These are phyloP conservation scores for Zancudomyces culisetae DNA, from an alignment of 371 early-diverging fungal genomes.

Conservation along the genomic window DNA sequence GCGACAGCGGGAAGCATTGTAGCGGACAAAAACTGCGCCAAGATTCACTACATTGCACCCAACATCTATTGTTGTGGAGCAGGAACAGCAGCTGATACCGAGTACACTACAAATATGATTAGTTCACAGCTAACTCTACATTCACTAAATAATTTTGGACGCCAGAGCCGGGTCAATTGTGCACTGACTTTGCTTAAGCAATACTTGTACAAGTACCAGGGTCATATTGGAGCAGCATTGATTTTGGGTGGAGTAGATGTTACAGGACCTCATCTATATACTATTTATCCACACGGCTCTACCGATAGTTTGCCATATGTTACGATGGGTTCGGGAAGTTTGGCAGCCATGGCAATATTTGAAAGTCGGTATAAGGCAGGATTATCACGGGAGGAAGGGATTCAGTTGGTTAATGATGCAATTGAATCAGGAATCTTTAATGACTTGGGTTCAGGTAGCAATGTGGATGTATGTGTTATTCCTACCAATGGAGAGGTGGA, in stretches of 20 bases:
- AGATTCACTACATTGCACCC: constrained; percentile 96
- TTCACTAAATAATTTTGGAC: constrained; percentile 67
- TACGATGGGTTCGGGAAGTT: constrained; percentile 95
- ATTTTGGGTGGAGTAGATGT: constrained; percentile 94
- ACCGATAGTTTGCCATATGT: constrained; percentile 91
- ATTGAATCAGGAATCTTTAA: constrained; percentile 98
- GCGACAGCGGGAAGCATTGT: constrained; percentile 98
- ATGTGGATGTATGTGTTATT: constrained; percentile 92
- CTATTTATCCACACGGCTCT: constrained; percentile 93
- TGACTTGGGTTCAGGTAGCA: constrained; percentile 97
- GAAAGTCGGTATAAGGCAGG: constrained; percentile 73
- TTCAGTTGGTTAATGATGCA: constrained; percentile 82
- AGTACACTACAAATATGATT: constrained; percentile 86
- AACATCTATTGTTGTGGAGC: constrained; percentile 99
- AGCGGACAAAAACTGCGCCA: constrained; percentile 98
- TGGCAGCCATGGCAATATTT: constrained; percentile 95
- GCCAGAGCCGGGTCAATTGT: constrained; percentile 75
- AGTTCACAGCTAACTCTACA: constrained; percentile 88
- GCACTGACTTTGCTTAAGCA: constrained; percentile 95
- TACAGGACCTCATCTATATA: constrained; percentile 82
- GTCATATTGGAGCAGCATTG: constrained; percentile 93
- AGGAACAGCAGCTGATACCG: constrained; percentile 99
- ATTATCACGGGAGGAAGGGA: constrained; percentile 85
- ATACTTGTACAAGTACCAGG: constrained; percentile 93
- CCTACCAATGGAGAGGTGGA: constrained; percentile 63